Evolutionary conservation across 2,329 filamentous ascomycete species (phyloP).

Genomic region (Gnomoniopsis smithogilvyi): DNA sequence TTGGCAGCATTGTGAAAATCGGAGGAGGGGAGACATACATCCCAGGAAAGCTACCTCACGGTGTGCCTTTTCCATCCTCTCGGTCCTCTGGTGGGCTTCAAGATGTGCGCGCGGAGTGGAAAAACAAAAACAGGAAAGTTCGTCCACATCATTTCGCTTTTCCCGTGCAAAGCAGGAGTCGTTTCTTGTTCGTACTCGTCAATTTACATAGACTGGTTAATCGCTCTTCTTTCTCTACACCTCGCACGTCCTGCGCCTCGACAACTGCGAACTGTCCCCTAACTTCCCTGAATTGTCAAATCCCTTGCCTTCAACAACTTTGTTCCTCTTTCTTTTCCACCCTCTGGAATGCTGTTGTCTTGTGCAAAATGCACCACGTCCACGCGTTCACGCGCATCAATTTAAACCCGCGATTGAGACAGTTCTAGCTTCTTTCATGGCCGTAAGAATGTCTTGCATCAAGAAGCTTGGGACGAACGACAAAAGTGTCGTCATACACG

Average conservation of each 20-base stretch:
- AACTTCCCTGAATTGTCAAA: neutral
- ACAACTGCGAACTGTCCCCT: neutral
- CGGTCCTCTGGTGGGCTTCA: slow-evolving; percentile 10
- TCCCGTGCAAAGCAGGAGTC: slow-evolving; percentile 17
- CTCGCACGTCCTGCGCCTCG: neutral
- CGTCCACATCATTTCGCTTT: slow-evolving; percentile 12
- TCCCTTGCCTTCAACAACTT: neutral
- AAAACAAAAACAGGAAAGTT: slow-evolving; percentile 10
- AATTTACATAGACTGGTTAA: slow-evolving; percentile 19
- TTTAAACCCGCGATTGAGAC: neutral
- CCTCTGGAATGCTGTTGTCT: slow-evolving; percentile 2
- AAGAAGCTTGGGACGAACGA: neutral
- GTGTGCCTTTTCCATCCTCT: slow-evolving; percentile 10
- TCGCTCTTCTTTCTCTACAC: slow-evolving; percentile 2
- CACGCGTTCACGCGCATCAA: neutral
- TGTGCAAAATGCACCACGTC: neutral
- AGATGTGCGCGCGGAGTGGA: slow-evolving; percentile 11
- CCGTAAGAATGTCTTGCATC: too few species aligned
- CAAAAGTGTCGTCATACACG: neutral
- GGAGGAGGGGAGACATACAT: slow-evolving; percentile 8
- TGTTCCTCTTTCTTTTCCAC: neutral
- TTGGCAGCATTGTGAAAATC: slow-evolving; percentile 13
- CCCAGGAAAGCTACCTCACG: slow-evolving; percentile 7
- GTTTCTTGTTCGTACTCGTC: slow-evolving; percentile 15
- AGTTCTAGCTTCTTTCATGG: neutral